phyloP scores from a whole-genome alignment of 2,329 filamentous ascomycete genomes.

The Mollisiaceae sp. region DNA sequence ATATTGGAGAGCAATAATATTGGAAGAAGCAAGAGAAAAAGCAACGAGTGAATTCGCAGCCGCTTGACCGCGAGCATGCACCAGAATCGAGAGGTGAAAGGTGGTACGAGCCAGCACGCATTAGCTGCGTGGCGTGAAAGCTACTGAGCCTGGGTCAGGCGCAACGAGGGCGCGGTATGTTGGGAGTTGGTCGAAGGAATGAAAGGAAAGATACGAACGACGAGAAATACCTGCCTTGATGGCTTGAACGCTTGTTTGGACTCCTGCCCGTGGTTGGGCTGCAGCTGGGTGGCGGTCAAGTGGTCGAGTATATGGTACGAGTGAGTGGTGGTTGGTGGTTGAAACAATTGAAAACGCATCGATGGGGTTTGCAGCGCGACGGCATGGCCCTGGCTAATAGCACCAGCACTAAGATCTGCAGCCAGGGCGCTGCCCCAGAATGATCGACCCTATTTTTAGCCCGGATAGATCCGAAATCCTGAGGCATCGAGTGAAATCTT shows the following conservation, averaged over 20 bases:
- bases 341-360: slow-evolving; percentile 10
- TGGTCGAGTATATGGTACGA: neutral
- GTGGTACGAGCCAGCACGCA: slow-evolving; percentile 4
- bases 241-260: neutral
- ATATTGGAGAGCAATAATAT: neutral
- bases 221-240: neutral
- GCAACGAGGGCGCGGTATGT: neutral
- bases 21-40: slow-evolving; percentile 9
- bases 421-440: neutral
- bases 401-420: neutral
- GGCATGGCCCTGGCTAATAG: neutral
- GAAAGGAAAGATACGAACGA: neutral
- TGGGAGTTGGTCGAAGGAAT: neutral
- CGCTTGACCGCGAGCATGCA: neutral
- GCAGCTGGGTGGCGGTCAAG: neutral
- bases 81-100: neutral
- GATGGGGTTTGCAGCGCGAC: neutral
- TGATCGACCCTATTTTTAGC: neutral
- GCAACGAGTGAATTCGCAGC: slow-evolving; percentile 9
- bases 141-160: neutral
- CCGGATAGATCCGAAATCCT: neutral
- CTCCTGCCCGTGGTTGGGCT: neutral
- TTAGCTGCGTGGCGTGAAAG: slow-evolving; percentile 6
- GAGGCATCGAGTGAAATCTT: neutral
- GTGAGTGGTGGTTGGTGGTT: neutral